A percentile compares a stretch with the other conserved stretches of the same genome.
These are phyloP conservation scores for Artemisia princeps DNA, from an alignment of 140 eudicot species.

Conservation along the genomic window DNA sequence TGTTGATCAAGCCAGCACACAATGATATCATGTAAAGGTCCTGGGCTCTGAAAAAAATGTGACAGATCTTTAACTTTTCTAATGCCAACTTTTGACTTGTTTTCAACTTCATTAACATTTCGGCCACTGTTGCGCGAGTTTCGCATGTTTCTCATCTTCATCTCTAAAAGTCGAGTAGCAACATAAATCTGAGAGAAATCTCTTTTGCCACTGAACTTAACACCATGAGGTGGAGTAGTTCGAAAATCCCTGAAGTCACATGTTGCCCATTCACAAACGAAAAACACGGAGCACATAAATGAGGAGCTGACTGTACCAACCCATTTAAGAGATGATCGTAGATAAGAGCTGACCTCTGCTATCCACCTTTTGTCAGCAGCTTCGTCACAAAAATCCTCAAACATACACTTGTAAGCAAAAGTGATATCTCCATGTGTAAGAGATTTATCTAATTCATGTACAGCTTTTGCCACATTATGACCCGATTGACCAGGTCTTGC, in stretches of 20 bases:
- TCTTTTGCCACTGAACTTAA: conserved; percentile 72
- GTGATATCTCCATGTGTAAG: conserved; percentile 68
- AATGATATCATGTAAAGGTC: conserved; percentile 77
- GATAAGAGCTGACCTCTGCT: conserved; percentile 55
- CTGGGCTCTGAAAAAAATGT: conserved; percentile 65
- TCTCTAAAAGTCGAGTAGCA: conserved; percentile 71
- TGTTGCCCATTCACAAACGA: conserved; percentile 94
- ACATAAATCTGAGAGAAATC: conserved; percentile 69
- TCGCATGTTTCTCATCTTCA: conserved; percentile 39
- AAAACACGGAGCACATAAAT: conserved; percentile 59
- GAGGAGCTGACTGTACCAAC: conserved; percentile 42
- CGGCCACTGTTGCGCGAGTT: conserved; percentile 18
- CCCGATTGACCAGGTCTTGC: conserved; percentile 63
- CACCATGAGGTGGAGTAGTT: conserved; percentile 38
- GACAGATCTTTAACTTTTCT: conserved; percentile 39
- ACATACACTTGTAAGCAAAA: conserved; percentile 52
- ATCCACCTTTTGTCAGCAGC: conserved; percentile 57
- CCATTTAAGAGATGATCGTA: conserved; percentile 59
- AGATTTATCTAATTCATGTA: conserved; percentile 57
- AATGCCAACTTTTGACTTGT: conserved; percentile 25
- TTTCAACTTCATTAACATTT: too few relatives aligned
- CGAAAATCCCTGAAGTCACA: conserved; percentile 85
- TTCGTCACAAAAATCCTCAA: conserved; percentile 60
- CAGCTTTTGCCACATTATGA: conserved; percentile 63
- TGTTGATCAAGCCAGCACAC: conserved; percentile 99